These are phyloP conservation scores for Eucalyptus erythrocorys DNA, from an alignment of 345 rosid genomes.

Conservation along the genomic window DNA sequence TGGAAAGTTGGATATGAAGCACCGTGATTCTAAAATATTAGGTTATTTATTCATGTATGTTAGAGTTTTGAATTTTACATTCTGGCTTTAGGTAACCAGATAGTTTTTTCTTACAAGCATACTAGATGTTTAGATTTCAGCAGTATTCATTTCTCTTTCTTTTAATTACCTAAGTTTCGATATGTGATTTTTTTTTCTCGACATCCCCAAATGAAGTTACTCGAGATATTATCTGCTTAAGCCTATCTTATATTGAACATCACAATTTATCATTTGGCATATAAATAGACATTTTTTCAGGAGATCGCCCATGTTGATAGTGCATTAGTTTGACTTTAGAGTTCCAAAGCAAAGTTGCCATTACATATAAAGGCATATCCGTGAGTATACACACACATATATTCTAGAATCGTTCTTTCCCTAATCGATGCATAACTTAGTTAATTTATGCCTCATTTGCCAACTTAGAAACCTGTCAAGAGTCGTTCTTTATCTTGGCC, in stretches of 20 bases:
- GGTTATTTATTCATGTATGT: neutral
- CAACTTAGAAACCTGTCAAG: accelerated
- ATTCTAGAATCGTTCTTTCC: no score
- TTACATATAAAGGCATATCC: no score
- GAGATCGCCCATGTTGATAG: no score
- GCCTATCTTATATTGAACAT: no score
- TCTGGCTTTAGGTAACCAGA: neutral
- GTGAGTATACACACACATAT: no score
- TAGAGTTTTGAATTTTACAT: neutral
- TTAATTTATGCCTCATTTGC: no score
- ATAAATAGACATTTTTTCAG: accelerated
- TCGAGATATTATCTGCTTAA: no score
- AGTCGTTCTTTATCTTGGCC: accelerated
- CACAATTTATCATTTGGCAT: no score
- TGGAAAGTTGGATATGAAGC: neutral
- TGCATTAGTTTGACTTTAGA: no score
- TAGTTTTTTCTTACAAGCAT: neutral
- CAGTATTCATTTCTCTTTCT: neutral
- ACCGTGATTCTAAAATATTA: neutral
- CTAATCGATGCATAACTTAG: no score
- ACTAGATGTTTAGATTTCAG: neutral
- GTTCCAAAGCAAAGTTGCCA: no score
- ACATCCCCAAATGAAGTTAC: no score
- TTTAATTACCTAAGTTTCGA: neutral
- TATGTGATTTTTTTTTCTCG: neutral